Conservation (phyloP, 371 early-diverging fungal species). For the Actinomortierella wolfii region DNA sequence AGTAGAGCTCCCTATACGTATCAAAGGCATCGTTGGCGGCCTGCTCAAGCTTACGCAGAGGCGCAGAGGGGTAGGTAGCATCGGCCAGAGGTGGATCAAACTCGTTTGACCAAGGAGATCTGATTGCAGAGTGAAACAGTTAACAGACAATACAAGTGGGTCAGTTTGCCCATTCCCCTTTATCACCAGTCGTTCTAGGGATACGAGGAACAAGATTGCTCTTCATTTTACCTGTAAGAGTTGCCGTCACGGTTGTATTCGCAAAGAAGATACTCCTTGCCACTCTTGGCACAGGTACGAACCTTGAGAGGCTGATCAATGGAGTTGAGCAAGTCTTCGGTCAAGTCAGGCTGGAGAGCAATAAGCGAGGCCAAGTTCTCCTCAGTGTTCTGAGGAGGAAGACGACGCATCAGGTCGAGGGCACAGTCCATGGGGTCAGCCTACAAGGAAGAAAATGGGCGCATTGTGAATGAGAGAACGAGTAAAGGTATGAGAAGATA, state of each 20-base stretch:
- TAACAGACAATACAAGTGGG: neutral
- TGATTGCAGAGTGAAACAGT: conserved; percentile 25
- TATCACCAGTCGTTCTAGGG: neutral
- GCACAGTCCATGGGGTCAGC: conserved; percentile 84
- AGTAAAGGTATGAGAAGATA: no score
- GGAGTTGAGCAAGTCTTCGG: conserved; percentile 88
- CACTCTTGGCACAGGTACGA: conserved; percentile 71
- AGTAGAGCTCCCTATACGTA: conserved; percentile 95
- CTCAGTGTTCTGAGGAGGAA: conserved; percentile 93
- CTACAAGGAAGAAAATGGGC: conserved; percentile 7
- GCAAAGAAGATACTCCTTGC: conserved; percentile 87
- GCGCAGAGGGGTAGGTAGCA: conserved; percentile 77
- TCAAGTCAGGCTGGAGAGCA: conserved; percentile 83
- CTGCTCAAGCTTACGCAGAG: conserved; percentile 87
- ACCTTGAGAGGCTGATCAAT: conserved; percentile 94
- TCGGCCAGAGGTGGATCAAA: conserved; percentile 89
- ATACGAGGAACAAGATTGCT: no score
- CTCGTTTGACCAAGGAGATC: conserved; percentile 97
- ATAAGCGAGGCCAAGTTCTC: conserved; percentile 86
- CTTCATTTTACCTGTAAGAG: conserved; percentile 76
- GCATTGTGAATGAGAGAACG: no score
- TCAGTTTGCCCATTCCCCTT: no score
- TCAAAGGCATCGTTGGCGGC: conserved; percentile 96
- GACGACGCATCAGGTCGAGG: conserved; percentile 95
- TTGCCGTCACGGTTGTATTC: conserved; percentile 97